Evolutionary conservation across 2,329 filamentous ascomycete species (phyloP), one percentile per base, ranked within the genome.

Genomic region (Knufia fluminis): DNA sequence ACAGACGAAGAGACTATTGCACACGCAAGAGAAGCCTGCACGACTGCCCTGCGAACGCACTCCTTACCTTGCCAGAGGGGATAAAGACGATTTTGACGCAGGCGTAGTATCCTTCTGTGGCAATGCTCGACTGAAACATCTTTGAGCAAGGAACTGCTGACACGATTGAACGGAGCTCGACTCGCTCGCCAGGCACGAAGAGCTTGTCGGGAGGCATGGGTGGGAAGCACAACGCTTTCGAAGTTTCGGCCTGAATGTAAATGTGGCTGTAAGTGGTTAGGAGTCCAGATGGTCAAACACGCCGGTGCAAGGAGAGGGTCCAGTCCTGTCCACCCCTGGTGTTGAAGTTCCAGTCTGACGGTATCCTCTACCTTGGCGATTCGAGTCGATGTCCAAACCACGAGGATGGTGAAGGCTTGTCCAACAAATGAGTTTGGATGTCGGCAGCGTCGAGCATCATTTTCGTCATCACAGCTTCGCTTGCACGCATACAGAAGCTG

Each of bases 171-270:
- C 16, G 20, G 28, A 46, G 12, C 43, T 35, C 23, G 17, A n/a
- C 43, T 17, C 16, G 24, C 20, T 33, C 6, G 24, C 41, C 41
- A 31, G n/a, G 22, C 14, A 38, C n/a, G 41, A 44, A 26, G 41
- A 45, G 42, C 9, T 32, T 38, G 14, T 19, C 3, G 22, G 16
- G n/a, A 4, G 32, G 17, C 8, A 20, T 38, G 22, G 23, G 31
- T 36, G 31, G 44, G 44, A 46, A 46, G 44, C 33, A 46, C 44
- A 39, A 46, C 31, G 44, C 44, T 38, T 46, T 24, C 44, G 33
- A 46, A 9, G 31, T 46, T 26, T 38, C 33, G 23, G 32, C 31
- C 44, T 46, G 44, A 31, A 38, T 26, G 19, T 22, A 16, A 38
- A 46, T 38, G 8, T 46, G 32, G 33, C 44, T 38, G 44, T 26